Percentiles rank a stretch among this genome's conserved stretches.
Evolutionary conservation across 225 moss, liverwort and hornwort genomes (phyloP).

Genomic region (Sphagnum contortum): DNA sequence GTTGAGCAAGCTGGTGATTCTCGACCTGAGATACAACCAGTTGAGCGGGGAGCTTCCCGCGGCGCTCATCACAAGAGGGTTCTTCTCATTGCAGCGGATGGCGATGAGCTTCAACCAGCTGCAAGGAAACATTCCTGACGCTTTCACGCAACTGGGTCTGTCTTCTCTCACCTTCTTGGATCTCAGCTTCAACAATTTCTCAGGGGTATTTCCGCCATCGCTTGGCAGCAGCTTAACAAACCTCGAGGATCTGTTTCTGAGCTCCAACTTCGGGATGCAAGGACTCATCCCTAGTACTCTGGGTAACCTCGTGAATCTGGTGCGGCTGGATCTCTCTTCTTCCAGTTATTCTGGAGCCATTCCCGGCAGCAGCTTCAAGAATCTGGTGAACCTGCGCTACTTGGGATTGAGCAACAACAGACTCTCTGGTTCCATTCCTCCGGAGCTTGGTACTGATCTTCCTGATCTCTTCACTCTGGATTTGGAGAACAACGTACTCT

Average conservation of each 20-base stretch:
- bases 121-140: neutral
- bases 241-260: slow-evolving; percentile 5
- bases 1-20: slow-evolving; percentile 1
- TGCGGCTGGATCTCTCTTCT: slow-evolving; percentile 14
- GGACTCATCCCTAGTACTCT: slow-evolving; percentile 1
- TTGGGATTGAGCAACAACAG: slow-evolving; percentile 18
- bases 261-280: neutral
- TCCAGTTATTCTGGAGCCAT: slow-evolving; percentile 21
- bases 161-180: slow-evolving; percentile 1
- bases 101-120: slow-evolving; percentile 25
- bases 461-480: slow-evolving; percentile 19
- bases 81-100: slow-evolving; percentile 11
- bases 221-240: neutral
- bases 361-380: slow-evolving; percentile 12
- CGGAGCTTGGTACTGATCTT: slow-evolving; percentile 11
- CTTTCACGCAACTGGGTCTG: slow-evolving; percentile 1
- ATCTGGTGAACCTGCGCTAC: slow-evolving; percentile 15
- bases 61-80: neutral
- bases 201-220: neutral
- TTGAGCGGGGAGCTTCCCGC: slow-evolving; percentile 1
- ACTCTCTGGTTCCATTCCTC: slow-evolving; percentile 21
- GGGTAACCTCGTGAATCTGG: slow-evolving; percentile 16
- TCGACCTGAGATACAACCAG: slow-evolving; percentile 6
- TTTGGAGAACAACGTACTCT: slow-evolving; percentile 24
- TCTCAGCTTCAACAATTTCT: slow-evolving; percentile 1